Percentiles rank a stretch among this genome's conserved stretches.
These are phyloP conservation scores for Monosporascus sp. DNA, from an alignment of 2,329 filamentous ascomycete genomes.

Conservation along the genomic window DNA sequence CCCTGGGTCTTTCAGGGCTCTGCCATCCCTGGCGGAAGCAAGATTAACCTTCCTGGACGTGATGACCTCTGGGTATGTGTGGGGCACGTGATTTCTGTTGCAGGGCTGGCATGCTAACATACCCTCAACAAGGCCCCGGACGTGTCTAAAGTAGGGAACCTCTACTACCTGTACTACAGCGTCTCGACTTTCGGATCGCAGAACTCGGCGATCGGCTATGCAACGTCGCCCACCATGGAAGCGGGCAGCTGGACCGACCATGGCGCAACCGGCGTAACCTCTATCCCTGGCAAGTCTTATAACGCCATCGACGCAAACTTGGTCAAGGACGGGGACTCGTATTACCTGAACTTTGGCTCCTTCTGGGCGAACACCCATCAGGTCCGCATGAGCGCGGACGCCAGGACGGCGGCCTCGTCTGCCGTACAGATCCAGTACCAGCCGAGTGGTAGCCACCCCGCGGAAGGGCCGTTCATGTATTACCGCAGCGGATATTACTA, in stretches of 20 bases:
- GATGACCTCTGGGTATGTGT: constrained; percentile 36
- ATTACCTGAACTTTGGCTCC: constrained; percentile 55
- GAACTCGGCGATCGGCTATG: constrained; percentile 51
- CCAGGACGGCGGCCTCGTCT: constrained; percentile 21
- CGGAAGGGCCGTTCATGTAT: constrained; percentile 54
- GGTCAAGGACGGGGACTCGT: constrained; percentile 31
- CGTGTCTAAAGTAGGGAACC: background rate
- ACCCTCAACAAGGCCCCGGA: constrained; percentile 22
- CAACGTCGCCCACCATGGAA: constrained; percentile 36
- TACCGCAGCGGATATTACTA: constrained; percentile 55
- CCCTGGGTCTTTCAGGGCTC: constrained; percentile 38
- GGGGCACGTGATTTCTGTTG: background rate
- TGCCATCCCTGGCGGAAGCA: constrained; percentile 33
- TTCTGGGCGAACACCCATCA: constrained; percentile 62
- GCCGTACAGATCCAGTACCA: constrained; percentile 35
- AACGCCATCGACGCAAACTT: constrained; percentile 55
- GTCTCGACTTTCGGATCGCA: constrained; percentile 55
- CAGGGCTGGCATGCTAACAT: constrained; percentile 26
- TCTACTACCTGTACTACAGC: constrained; percentile 60
- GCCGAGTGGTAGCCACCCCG: constrained; percentile 41
- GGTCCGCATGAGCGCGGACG: constrained; percentile 39
- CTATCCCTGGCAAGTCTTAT: constrained; percentile 35
- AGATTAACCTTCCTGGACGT: constrained; percentile 34
- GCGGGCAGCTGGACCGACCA: constrained; percentile 53
- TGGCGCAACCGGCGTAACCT: constrained; percentile 46